Evolutionary conservation across 176 grass and related monocot species (phyloP), one percentile per base, ranked within the genome.

Genomic region (Urochloa ruziziensis): DNA sequence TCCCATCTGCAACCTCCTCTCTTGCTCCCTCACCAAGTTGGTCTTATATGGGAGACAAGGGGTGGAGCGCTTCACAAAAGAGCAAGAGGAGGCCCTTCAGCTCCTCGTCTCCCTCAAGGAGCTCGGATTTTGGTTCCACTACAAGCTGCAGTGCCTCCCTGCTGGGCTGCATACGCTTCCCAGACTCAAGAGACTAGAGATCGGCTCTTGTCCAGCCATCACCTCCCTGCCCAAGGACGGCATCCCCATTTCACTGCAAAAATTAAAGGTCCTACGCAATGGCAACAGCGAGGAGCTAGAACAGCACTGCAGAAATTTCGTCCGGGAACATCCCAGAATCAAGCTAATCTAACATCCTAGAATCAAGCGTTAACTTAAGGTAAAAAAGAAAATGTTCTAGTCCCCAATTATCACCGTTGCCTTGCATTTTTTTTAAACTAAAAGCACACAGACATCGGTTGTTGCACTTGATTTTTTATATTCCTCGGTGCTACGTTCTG

Each of bases 231-330:
- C 64, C 3, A 4, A 67, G 18, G 10, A 39, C 0, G 64, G 34
- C 21, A 33, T n/a, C 8, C 64, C 64, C 10, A n/a, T 10, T 67
- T 67, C 34, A n/a, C 64, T 67, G 19, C 18, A 67, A 21, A 4
- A 12, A 18, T 23, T 64, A 7, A 0, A 2, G 16, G 12, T 62
- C 28, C 14, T 0, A 9, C 18, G 0, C n/a, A n/a, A n/a, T 0
- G 5, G 5, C 28, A 3, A 5, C 6, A 34, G 3, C 30, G 13
- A 34, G 16, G 17, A 65, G 32, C 7, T 65, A 35, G 1, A 35
- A 8, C 17, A 1, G 3, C 7, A 19, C 1, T 66, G 33, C 33
- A 66, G 1, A 23, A 11, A 66, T 37, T 66, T 23, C 18, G 19
- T 35, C 63, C 18, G 18, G 0, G 8, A 21, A 0, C 33, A 23